Base-by-base conservation (phyloP, 2,329 filamentous ascomycete species). In the Geoglossum cookeanum region DNA sequence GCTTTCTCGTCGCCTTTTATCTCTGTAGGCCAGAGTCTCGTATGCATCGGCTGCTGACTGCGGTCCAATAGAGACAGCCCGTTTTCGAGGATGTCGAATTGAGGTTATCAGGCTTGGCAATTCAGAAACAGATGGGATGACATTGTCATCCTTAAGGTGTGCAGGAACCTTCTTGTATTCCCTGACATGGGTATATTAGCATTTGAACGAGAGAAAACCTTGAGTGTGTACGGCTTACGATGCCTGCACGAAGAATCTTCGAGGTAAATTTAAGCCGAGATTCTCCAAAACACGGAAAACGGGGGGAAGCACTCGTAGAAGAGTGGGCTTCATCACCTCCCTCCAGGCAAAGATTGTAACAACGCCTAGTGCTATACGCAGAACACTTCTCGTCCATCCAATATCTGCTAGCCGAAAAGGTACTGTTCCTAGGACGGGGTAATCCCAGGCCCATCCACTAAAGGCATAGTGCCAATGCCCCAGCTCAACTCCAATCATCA, bases 41-140 rank as follows among this genome's bases (percentile, higher is more conserved):
- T 96, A 95, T 29, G 89, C 92, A 71, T 98, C 92, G 1, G 92
- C 92, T 60, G 90, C 90, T 51, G 90, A 96, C 70, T 97, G 92
- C 1, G 92, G 92, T 0, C 92, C 92, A 56, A 97, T 79, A 4
- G 89, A 95, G 37, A 97, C 81, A 35, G 89, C 85, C 55, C 92
- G 80, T 60, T 84, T 84, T 59, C 88, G 78, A 0, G 88, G 86
- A 63, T 91, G 83, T 29, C 88, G 81, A 51, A 97, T 86, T 47
- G 83, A 88, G 59, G 83, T 84, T 29, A 96, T 76, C 66, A 96
- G 81, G 35, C 80, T 78, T 2, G 91, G 87, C 27, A 97, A 79
- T 60, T 96, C 88, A 29, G 85, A 87, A n/a, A 94, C 85, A 9
- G 83, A 83, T 11, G 92, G 92, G 63, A 98, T 82, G 55, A 96